Conservation (phyloP, 371 early-diverging fungal genomes). For the Rhizopus arrhizus region DNA sequence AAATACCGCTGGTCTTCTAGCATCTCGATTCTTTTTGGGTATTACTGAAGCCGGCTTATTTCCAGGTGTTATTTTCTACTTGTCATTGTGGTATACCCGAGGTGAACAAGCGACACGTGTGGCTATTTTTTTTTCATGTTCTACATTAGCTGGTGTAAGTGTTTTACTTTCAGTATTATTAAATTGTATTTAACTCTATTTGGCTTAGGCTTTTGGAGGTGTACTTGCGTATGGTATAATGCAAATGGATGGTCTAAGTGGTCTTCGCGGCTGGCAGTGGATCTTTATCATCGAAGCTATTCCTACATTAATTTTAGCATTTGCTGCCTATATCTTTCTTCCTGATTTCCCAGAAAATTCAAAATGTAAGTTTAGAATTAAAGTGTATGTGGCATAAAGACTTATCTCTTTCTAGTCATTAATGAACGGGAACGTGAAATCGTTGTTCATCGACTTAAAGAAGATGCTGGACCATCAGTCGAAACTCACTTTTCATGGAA, state of each 20-base stretch:
- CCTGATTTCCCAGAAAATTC: conserved; percentile 76
- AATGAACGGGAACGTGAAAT: conserved; percentile 58
- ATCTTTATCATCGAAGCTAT: conserved; percentile 79
- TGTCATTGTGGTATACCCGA: conserved; percentile 54
- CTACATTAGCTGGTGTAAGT: conserved; percentile 69
- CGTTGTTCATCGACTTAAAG: conserved; percentile 56
- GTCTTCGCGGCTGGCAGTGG: conserved; percentile 66
- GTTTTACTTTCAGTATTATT: neutral
- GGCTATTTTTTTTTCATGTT: conserved; percentile 68
- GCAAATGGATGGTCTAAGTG: conserved; percentile 57
- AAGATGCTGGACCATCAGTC: conserved; percentile 63
- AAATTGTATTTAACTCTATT: neutral
- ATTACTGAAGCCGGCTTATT: conserved; percentile 68
- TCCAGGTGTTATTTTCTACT: conserved; percentile 58
- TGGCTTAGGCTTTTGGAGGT: conserved; percentile 53
- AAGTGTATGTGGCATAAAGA: neutral
- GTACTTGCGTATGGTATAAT: conserved; percentile 61
- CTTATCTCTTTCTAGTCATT: conserved; percentile 40
- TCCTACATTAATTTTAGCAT: conserved; percentile 64
- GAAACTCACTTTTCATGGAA: conserved; percentile 63
- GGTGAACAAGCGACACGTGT: conserved; percentile 74
- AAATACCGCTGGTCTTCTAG: conserved; percentile 53
- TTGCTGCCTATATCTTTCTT: conserved; percentile 60
- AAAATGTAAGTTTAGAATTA: conserved; percentile 40
- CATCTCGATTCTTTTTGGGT: conserved; percentile 71